Evolutionary conservation across 371 early-diverging fungal genomes (phyloP).

Genomic region (Mucor ambiguus): DNA sequence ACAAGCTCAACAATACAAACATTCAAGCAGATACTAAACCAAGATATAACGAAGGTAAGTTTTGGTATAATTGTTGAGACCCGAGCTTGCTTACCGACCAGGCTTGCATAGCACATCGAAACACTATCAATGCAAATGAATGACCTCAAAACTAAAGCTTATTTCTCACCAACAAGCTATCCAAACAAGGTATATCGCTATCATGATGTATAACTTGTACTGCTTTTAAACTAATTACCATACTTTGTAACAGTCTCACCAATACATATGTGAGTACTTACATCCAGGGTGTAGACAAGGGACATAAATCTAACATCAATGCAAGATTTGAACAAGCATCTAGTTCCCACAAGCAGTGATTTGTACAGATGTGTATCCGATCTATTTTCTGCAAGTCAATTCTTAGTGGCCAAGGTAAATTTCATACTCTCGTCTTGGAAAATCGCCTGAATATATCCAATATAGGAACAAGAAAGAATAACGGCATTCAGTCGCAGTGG

Average conservation of each 20-base stretch:
- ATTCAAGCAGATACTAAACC: constrained; percentile 44
- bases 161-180: constrained; percentile 44
- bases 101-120: constrained; percentile 27
- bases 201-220: neutral
- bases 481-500: neutral
- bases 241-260: constrained; percentile 30
- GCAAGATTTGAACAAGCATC: constrained; percentile 52
- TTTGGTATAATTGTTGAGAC: neutral
- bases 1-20: constrained; percentile 23
- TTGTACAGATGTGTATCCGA: constrained; percentile 46
- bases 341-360: constrained; percentile 32
- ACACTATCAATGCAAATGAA: constrained; percentile 27
- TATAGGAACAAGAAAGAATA: neutral
- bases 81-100: neutral
- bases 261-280: constrained; percentile 44
- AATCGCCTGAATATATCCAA: neutral
- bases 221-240: neutral
- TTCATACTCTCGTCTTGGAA: neutral
- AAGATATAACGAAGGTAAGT: constrained; percentile 30
- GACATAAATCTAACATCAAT: neutral
- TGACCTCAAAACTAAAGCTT: constrained; percentile 33
- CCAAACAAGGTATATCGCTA: constrained; percentile 48
- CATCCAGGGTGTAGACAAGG: neutral
- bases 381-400: constrained; percentile 32
- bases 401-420: constrained; percentile 13